A percentile compares a stretch with the other conserved stretches of the same genome.
Evolutionary conservation across 805 yeast genomes (phyloP).

Genomic region (Wickerhamomyces rabaulensis): DNA sequence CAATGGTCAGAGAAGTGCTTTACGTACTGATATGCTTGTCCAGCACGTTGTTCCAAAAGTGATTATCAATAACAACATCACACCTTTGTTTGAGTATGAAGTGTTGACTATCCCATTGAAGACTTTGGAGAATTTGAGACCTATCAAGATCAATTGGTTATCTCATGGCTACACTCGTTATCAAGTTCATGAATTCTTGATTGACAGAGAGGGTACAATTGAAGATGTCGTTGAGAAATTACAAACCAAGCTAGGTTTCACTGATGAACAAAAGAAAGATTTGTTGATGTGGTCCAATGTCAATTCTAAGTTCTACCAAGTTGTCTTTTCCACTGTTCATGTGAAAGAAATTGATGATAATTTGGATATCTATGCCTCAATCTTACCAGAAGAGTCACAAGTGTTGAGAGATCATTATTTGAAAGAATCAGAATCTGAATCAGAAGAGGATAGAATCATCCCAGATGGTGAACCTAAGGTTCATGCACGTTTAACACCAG

Average conservation of each 20-base stretch:
- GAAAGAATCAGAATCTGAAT: constrained; percentile 13
- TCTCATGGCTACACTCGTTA: constrained; percentile 66
- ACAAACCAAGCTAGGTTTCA: constrained; percentile 47
- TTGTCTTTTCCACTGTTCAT: constrained; percentile 29
- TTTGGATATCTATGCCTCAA: constrained; percentile 39
- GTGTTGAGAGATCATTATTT: constrained; percentile 20
- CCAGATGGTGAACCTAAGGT: constrained; percentile 19
- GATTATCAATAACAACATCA: constrained; percentile 23
- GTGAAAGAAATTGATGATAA: constrained; percentile 35
- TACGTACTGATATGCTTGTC: constrained; percentile 29
- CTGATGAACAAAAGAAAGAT: constrained; percentile 39
- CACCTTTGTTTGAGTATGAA: constrained; percentile 65
- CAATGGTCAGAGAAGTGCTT: constrained; percentile 51
- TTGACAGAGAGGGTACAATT: constrained; percentile 59
- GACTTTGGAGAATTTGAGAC: constrained; percentile 72
- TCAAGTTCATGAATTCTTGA: constrained; percentile 61
- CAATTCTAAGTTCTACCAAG: constrained; percentile 31
- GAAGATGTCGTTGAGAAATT: constrained; percentile 50
- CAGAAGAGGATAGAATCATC: constrained; percentile 11
- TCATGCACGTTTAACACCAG: constrained; percentile 48
- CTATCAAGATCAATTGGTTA: constrained; percentile 66
- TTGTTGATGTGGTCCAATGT: constrained; percentile 52
- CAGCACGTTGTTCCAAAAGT: constrained; percentile 31
- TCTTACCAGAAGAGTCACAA: constrained; percentile 36
- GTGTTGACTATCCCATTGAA: constrained; percentile 65